These are phyloP conservation scores for Paraurostyla sp. DNA, from an alignment of 73 alveolate genomes.

Conservation along the genomic window DNA sequence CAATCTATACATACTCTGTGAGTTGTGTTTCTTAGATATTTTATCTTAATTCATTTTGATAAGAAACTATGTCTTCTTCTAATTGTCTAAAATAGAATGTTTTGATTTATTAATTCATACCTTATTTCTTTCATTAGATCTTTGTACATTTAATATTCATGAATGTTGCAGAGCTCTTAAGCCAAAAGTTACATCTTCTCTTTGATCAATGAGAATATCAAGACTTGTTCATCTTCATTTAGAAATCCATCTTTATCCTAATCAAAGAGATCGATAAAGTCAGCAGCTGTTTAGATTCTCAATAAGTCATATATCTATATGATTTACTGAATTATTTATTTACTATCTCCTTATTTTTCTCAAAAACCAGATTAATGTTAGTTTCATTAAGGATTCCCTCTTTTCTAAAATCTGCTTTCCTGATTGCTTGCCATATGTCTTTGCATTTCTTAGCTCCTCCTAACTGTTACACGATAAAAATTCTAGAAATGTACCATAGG, in stretches of 20 bases:
- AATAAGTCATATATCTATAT: slow-evolving; percentile 72
- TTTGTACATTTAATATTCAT: slow-evolving; percentile 82
- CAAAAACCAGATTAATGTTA: slow-evolving; percentile 83
- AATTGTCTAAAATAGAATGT: slow-evolving; percentile 73
- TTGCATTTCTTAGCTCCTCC: slow-evolving; percentile 86
- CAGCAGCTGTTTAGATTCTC: slow-evolving; percentile 82
- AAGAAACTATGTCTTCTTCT: slow-evolving; percentile 86
- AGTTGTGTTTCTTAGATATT: slow-evolving; percentile 88
- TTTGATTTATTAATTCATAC: neutral
- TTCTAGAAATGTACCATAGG: slow-evolving; percentile 47
- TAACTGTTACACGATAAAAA: slow-evolving; percentile 50
- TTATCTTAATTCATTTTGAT: slow-evolving; percentile 89
- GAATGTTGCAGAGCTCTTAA: slow-evolving; percentile 81
- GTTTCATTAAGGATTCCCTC: slow-evolving; percentile 94
- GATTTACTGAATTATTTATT: neutral
- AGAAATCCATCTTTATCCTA: slow-evolving; percentile 90
- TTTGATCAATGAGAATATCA: slow-evolving; percentile 83
- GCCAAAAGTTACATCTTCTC: slow-evolving; percentile 86
- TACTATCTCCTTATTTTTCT: slow-evolving; percentile 82
- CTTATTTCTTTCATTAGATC: slow-evolving; percentile 88
- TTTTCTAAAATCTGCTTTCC: slow-evolving; percentile 89
- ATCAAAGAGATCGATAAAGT: slow-evolving; percentile 86
- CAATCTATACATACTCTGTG: slow-evolving; percentile 91
- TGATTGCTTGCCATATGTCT: slow-evolving; percentile 90
- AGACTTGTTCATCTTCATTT: slow-evolving; percentile 92